Evolutionary conservation across 805 yeast species (phyloP).

Genomic region (Jamesozyma piceae): DNA sequence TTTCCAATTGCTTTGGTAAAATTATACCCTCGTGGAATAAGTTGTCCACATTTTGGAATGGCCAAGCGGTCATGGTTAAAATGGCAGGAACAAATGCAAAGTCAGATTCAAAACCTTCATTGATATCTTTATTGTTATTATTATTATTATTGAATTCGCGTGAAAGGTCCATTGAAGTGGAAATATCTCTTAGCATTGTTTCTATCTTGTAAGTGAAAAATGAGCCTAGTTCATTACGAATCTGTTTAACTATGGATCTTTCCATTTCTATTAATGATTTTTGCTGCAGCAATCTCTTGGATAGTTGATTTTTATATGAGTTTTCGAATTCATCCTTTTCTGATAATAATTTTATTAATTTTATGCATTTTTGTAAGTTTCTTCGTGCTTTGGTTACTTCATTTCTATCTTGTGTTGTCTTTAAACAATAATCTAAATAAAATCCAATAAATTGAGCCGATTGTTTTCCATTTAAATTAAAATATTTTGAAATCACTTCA

Average conservation of each 20-base stretch:
- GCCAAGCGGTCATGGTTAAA: conserved; percentile 61
- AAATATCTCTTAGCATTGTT: conserved; percentile 79
- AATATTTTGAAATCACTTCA: conserved; percentile 50
- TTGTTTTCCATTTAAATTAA: conserved; percentile 37
- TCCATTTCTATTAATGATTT: conserved; percentile 52
- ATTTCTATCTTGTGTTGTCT: conserved; percentile 38
- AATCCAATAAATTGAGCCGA: conserved; percentile 48
- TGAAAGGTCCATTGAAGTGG: conserved; percentile 39
- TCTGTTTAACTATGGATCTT: conserved; percentile 51
- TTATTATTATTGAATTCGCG: conserved; percentile 4
- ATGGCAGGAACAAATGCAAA: conserved; percentile 42
- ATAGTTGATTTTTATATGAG: conserved; percentile 76
- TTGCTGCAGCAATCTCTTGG: conserved; percentile 59
- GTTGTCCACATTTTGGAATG: conserved; percentile 37
- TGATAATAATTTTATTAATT: conserved; percentile 55
- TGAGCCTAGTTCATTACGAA: conserved; percentile 70
- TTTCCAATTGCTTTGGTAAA: conserved; percentile 38
- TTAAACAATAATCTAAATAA: conserved; percentile 49
- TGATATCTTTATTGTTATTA: conserved; percentile 7
- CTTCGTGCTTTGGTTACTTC: conserved; percentile 27
- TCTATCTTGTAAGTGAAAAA: conserved; percentile 71
- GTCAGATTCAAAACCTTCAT: conserved; percentile 3
- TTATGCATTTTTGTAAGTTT: conserved; percentile 45
- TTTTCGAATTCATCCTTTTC: conserved; percentile 85
- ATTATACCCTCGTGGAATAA: conserved; percentile 25